A percentile compares a stretch with the other conserved stretches of the same genome.
Conservation (phyloP, 306 rosid genomes). For the Sophora flavescens region DNA sequence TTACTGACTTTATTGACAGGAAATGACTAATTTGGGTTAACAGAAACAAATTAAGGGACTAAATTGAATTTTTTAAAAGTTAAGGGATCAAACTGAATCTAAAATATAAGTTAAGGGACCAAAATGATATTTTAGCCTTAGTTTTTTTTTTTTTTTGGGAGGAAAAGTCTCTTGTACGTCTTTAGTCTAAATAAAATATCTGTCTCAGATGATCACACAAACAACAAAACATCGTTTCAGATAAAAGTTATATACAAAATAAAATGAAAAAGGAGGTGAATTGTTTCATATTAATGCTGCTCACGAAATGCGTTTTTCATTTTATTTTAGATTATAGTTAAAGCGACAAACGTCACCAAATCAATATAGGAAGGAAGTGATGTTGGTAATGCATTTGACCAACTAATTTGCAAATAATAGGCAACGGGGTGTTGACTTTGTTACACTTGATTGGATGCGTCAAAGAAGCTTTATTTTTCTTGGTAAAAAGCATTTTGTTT, state of each 20-base stretch:
- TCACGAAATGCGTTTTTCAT: conserved; percentile 3
- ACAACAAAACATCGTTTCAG: too few relatives aligned
- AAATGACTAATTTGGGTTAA: too few relatives aligned
- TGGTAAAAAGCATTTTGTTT: background rate
- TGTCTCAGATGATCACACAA: too few relatives aligned
- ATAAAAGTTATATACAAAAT: background rate
- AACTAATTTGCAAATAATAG: conserved; percentile 50
- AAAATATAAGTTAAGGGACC: too few relatives aligned
- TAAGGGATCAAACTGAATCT: too few relatives aligned
- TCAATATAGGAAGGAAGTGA: conserved; percentile 22
- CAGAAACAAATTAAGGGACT: too few relatives aligned
- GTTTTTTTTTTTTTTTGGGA: too few relatives aligned
- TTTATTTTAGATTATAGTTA: conserved; percentile 1
- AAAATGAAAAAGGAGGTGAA: background rate
- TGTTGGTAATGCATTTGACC: conserved; percentile 54
- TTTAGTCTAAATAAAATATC: too few relatives aligned
- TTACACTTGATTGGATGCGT: conserved; percentile 18
- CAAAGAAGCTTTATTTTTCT: background rate
- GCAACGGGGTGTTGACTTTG: conserved; percentile 51
- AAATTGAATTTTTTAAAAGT: too few relatives aligned
- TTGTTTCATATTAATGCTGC: background rate
- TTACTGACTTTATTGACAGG: too few relatives aligned
- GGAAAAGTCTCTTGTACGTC: too few relatives aligned
- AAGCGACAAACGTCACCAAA: conserved; percentile 37
- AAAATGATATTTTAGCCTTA: too few relatives aligned